Conservation (phyloP, 1,139 yeast genomes). For the Geotrichum phurueaensis region DNA sequence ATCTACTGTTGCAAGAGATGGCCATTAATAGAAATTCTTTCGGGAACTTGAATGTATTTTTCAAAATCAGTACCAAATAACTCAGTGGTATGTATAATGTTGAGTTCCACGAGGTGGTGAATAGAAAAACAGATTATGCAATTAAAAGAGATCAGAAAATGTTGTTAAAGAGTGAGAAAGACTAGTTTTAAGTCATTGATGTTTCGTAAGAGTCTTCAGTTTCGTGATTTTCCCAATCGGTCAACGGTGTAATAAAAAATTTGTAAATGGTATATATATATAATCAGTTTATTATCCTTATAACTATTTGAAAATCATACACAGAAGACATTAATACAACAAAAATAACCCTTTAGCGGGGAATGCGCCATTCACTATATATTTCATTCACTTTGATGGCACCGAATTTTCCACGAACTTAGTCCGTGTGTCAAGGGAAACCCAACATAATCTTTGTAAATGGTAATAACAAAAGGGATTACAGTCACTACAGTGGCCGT, state of each 20-base stretch:
- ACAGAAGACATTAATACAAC: no score
- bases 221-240: conserved; percentile 73
- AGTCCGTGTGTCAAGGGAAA: no score
- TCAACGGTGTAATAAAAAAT: conserved; percentile 44
- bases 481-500: conserved; percentile 62
- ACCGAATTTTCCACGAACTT: no score
- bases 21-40: conserved; percentile 53
- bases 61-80: conserved; percentile 23
- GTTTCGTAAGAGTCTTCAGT: conserved; percentile 48
- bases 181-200: conserved; percentile 64
- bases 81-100: conserved; percentile 38
- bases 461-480: conserved; percentile 61
- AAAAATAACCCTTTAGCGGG: no score
- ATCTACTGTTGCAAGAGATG: conserved; percentile 67
- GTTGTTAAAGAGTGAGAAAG: conserved; percentile 72
- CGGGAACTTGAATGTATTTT: conserved; percentile 24
- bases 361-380: no score
- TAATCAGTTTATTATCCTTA: no score
- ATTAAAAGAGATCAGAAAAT: conserved; percentile 77
- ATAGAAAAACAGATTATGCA: conserved; percentile 83
- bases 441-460: no score
- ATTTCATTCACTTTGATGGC: no score
- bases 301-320: no score
- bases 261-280: conserved; percentile 47
- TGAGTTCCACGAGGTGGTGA: conserved; percentile 57